Evolutionary conservation across 1,139 yeast genomes (phyloP).

Genomic region (Hansenula sp.): DNA sequence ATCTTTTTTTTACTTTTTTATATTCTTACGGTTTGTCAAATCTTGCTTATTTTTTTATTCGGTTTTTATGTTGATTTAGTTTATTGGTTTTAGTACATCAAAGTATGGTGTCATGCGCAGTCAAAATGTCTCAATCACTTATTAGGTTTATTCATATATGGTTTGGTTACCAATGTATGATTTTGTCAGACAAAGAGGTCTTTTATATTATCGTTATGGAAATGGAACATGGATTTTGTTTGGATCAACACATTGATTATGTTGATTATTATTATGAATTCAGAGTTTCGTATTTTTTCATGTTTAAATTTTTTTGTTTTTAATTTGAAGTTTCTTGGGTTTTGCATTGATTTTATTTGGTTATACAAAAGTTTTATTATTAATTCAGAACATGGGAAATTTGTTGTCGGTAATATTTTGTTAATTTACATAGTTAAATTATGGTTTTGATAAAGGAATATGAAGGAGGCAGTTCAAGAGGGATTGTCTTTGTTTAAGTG

Average conservation of each 20-base stretch:
- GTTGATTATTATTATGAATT: background rate
- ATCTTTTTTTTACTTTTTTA: background rate
- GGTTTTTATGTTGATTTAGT: conserved; percentile 3
- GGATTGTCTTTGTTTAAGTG: background rate
- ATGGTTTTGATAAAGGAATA: background rate
- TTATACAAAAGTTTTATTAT: conserved; percentile 3
- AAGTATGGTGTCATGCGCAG: conserved; percentile 9
- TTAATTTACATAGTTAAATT: background rate
- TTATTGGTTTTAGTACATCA: conserved; percentile 5
- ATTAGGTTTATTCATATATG: too few species aligned
- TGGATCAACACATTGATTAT: too few species aligned
- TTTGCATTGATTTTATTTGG: conserved; percentile 4
- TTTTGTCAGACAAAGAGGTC: background rate
- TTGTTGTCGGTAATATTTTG: background rate
- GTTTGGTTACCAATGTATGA: background rate
- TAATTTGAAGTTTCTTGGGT: conserved; percentile 3
- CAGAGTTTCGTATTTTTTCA: too few species aligned
- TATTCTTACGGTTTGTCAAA: conserved; percentile 3
- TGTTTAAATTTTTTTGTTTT: background rate
- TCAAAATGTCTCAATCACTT: conserved; percentile 16
- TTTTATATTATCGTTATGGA: conserved; percentile 1
- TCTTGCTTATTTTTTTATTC: background rate
- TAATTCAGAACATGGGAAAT: conserved; percentile 4
- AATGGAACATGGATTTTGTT: background rate
- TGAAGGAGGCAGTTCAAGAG: background rate